These are phyloP conservation scores for Irpex sp. DNA, from an alignment of 1,284 basidiomycete genomes.

Conservation along the genomic window DNA sequence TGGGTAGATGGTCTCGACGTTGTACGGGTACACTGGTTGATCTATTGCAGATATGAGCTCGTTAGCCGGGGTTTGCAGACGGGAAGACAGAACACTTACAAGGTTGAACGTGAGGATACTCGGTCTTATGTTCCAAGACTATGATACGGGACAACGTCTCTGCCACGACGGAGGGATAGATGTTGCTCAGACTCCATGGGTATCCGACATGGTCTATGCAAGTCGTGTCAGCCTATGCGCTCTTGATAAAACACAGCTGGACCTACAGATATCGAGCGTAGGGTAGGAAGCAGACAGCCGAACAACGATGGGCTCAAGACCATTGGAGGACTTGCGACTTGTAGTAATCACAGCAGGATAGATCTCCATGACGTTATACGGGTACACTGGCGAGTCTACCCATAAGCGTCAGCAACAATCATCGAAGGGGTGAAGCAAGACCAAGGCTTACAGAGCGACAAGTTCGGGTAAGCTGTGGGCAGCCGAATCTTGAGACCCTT, in stretches of 20 bases:
- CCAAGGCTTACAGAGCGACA: not conserved
- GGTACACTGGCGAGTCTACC: slow-evolving; percentile 5
- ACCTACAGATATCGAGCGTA: slow-evolving; percentile 5
- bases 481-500: not conserved
- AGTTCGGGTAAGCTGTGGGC: not conserved
- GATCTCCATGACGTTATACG: slow-evolving; percentile 8
- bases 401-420: not conserved
- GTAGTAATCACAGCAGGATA: not conserved
- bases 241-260: too few relatives aligned
- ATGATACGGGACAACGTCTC: not conserved
- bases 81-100: slow-evolving; percentile 6
- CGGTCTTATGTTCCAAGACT: not conserved
- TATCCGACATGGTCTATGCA: slow-evolving; percentile 19
- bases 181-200: slow-evolving; percentile 16
- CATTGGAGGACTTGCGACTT: not conserved
- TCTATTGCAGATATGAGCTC: not conserved
- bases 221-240: not conserved
- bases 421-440: not conserved
- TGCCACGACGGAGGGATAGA: slow-evolving; percentile 14
- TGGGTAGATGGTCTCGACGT: slow-evolving; percentile 8
- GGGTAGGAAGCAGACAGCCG: not conserved
- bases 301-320: not conserved
- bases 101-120: slow-evolving; percentile 2
- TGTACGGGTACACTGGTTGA: slow-evolving; percentile 5
- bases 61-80: too few relatives aligned